A percentile compares a stretch with the other conserved stretches of the same genome.
phyloP scores from a whole-genome alignment of 2,329 filamentous ascomycete genomes.

The Aureobasidium sp. region DNA sequence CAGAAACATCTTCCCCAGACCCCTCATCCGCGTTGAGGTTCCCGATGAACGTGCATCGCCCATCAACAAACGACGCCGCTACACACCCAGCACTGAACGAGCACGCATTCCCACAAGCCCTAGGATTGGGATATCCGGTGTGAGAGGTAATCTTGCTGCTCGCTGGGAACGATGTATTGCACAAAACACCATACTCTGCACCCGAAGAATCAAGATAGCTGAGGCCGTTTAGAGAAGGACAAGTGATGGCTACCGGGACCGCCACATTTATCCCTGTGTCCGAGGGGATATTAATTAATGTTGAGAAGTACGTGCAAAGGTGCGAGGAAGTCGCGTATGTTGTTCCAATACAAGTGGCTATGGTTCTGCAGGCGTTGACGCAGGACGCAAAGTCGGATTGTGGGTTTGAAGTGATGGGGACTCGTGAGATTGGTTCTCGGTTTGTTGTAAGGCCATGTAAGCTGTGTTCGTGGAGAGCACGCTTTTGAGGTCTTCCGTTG shows the following conservation, averaged over 20 bases:
- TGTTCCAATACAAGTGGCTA: background rate
- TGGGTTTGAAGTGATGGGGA: background rate
- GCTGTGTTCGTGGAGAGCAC: background rate
- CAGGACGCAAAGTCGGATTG: background rate
- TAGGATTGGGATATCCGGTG: background rate
- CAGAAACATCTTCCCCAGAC: background rate
- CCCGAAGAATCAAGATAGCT: background rate
- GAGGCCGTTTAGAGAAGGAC: background rate
- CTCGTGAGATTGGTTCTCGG: background rate
- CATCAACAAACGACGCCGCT: background rate
- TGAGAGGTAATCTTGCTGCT: background rate
- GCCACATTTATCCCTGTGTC: background rate
- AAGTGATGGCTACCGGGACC: background rate
- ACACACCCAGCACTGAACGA: background rate
- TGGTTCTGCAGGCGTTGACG: background rate
- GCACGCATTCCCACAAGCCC: background rate
- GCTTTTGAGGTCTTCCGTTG: background rate
- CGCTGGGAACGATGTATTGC: background rate
- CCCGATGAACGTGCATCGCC: background rate
- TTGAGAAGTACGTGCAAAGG: background rate
- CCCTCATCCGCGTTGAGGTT: background rate
- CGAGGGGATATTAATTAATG: background rate
- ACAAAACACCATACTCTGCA: background rate
- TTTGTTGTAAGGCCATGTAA: background rate
- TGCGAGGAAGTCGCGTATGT: background rate